Base-by-base conservation (phyloP, 1,284 basidiomycete genomes). In the Irpex lacteus region DNA sequence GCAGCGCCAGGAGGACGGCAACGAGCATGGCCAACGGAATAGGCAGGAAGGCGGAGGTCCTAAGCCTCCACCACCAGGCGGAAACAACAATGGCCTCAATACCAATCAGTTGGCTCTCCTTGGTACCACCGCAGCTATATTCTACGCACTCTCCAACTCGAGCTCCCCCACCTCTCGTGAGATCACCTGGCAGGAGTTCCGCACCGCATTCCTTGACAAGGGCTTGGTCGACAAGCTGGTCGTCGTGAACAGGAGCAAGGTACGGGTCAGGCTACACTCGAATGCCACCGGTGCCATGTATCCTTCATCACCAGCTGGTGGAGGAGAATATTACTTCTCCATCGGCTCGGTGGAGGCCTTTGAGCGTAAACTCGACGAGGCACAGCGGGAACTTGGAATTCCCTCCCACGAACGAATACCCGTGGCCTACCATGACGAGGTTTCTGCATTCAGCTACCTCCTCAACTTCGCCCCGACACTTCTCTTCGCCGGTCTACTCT, bases 111-210 rank as follows among this genome's bases (percentile, higher is more conserved):
- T 92, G 18, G 83, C 81, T 6, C 78, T 87, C 74, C 74, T 90
- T 58, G 83, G 83, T 15, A 85, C 84, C 3, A 81, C 85, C 54
- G 82, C 83, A 38, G 82, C 88, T 60, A 83, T 89, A 47, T 86
- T 93, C 67, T 91, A 92, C 71, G 81, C 87, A 8, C 81, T 92
- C 69, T 88, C 88, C 49, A 85, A 83, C 63, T 80, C 88, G 44
- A 83, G 80, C 18, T 78, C 82, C 0, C 79, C 86, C 0, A 81
- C 82, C 55, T 87, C 91, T 4, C 88, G 91, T 67, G 96, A 98
- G 78, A 98, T 98, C 69, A 98, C 96, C 68, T 98, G 96, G 96
- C 96, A 98, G 78, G 96, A 98, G 76, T 98, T 98, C 82, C 89
- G 96, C 65, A 96, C 94, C 60, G 92, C 92, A 19, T 94, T 98